Percentiles rank a stretch among this genome's conserved stretches.
Evolutionary conservation across 2,329 filamentous ascomycete species (phyloP).

Genomic region (Colletotrichum sp.): DNA sequence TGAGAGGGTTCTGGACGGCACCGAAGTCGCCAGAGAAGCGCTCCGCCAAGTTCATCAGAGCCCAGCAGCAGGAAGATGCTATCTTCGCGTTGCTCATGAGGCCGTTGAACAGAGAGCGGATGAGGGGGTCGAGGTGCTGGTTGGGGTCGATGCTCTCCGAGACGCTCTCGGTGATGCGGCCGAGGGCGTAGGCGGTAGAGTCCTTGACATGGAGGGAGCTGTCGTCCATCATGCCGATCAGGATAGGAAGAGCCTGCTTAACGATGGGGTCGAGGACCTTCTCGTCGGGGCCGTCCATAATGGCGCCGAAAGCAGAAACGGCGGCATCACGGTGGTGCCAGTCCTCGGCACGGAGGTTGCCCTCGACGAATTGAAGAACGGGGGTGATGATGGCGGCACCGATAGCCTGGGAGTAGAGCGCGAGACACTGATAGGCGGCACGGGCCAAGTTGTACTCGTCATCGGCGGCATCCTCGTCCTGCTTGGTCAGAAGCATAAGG

Average conservation of each 20-base stretch:
- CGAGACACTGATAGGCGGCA: conserved; percentile 94
- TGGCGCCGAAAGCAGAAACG: conserved; percentile 95
- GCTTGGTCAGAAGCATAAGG: conserved; percentile 87
- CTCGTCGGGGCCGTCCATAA: conserved; percentile 98
- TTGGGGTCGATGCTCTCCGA: conserved; percentile 88
- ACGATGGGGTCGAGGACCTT: conserved; percentile 91
- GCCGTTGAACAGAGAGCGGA: conserved; percentile 87
- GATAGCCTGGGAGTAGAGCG: conserved; percentile 93
- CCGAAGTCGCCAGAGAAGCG: conserved; percentile 89
- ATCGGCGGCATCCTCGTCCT: conserved; percentile 95
- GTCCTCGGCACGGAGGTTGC: conserved; percentile 86
- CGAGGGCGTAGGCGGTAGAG: conserved; percentile 93
- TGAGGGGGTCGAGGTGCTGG: conserved; percentile 82
- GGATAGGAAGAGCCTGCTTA: conserved; percentile 90
- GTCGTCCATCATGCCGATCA: conserved; percentile 93
- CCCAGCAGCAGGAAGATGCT: conserved; percentile 98
- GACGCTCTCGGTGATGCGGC: conserved; percentile 93
- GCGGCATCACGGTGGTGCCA: conserved; percentile 96
- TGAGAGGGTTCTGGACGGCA: conserved; percentile 79
- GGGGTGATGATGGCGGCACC: conserved; percentile 82
- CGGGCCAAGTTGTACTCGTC: conserved; percentile 98
- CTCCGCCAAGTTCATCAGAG: conserved; percentile 96
- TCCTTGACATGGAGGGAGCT: conserved; percentile 89
- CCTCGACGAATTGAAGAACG: conserved; percentile 90
- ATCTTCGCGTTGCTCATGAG: conserved; percentile 94